These are phyloP conservation scores for Thermomucor indicae-seudaticae DNA, from an alignment of 371 early-diverging fungal genomes.

Conservation along the genomic window DNA sequence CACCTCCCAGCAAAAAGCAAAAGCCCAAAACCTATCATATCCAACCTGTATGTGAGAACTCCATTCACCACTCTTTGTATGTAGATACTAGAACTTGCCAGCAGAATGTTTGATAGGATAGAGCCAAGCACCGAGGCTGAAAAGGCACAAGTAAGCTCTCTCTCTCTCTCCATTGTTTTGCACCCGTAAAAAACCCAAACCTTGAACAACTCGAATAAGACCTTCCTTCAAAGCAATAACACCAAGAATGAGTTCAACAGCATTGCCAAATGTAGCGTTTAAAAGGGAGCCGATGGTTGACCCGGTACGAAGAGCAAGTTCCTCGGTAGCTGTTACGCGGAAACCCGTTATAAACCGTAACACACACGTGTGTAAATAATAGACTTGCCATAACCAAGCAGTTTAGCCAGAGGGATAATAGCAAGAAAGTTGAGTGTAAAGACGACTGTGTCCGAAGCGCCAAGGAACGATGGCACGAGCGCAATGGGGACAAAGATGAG, in stretches of 20 bases:
- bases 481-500: constrained; percentile 80
- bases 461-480: constrained; percentile 46
- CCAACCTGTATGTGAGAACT: too few relatives aligned
- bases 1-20: constrained; percentile 78
- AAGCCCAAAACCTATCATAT: constrained; percentile 67
- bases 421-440: constrained; percentile 88
- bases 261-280: constrained; percentile 59
- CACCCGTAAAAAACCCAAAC: constrained; percentile 4
- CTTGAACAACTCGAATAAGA: constrained; percentile 78
- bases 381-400: constrained; percentile 37
- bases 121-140: constrained; percentile 82
- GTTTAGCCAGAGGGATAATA: constrained; percentile 84
- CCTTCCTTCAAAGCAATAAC: constrained; percentile 79
- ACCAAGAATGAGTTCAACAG: constrained; percentile 83
- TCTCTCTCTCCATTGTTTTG: too few relatives aligned
- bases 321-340: constrained; percentile 30
- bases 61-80: not conserved
- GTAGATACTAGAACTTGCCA: constrained; percentile 29
- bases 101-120: constrained; percentile 77
- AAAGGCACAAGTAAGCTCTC: too few relatives aligned
- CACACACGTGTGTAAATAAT: not conserved
- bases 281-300: constrained; percentile 33
- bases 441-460: constrained; percentile 55
- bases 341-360: not conserved
- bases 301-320: constrained; percentile 35